Evolutionary conservation across 805 yeast species (phyloP), one percentile per base, ranked within the genome.

Genomic region (Kregervanrija pseudodelftensis): DNA sequence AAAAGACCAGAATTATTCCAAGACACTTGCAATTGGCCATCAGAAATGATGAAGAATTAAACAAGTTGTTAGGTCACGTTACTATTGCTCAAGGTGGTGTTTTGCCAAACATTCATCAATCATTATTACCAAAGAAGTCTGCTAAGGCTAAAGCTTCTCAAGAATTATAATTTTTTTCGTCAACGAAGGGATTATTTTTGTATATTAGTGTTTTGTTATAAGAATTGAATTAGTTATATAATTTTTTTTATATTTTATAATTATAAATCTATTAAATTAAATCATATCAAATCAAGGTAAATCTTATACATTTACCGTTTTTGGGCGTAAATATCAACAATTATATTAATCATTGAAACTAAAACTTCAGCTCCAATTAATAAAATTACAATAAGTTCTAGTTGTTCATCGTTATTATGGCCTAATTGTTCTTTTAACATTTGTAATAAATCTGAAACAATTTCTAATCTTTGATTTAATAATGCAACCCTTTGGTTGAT

Each of bases 61-160:
- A 91, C 86, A 89, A 86, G 72, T 80, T 90, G 61, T 78, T 91
- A 56, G 79, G 79, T 60, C 88, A 88, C 69, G 99, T 91, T 56
- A 90, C 96, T 55, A 91, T 90, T 63, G 96, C 97, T 58, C 95
- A 89, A 74, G 97, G 97, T 83, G 97, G 97, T 86, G 97, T 91
- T 61, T 80, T 90, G 72, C 97, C 97, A 76, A 87, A 88, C 82
- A 86, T 89, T 67, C 96, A 87, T 76, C 88, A 82, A 73, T 82
- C 83, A 76, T 82, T 90, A 70, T 81, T 90, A 60, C 82, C 80
- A 65, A 68, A 74, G 70, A 75, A 74, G 66, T 65, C 76, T 49
- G 75, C 73, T 51, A 71, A 72, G 63, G 66, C 68, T 49, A 75
- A 74, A 66, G 78, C 74, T 66, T 74, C 79, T 58, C 79, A 74